Evolutionary conservation across 1,284 basidiomycete species (phyloP).

Genomic region (Kalmanozyma brasiliensis): DNA sequence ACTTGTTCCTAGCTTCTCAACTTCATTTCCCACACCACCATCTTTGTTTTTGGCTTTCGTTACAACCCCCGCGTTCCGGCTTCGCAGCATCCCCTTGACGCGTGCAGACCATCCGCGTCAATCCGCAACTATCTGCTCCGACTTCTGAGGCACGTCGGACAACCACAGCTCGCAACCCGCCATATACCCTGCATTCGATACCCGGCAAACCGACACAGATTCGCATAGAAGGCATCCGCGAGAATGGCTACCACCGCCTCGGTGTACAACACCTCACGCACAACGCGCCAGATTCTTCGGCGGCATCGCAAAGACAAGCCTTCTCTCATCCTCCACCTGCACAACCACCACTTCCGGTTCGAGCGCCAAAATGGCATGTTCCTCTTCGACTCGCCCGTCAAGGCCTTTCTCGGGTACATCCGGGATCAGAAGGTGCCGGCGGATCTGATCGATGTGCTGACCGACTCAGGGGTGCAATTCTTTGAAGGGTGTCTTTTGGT

Average conservation of each 20-base stretch:
- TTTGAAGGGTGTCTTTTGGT: slow-evolving; percentile 65
- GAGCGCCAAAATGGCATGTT: slow-evolving; percentile 65
- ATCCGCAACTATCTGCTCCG: no score
- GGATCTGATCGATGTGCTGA: slow-evolving; percentile 62
- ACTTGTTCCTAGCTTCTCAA: neutral
- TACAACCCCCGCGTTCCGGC: neutral
- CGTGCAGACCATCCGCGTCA: no score
- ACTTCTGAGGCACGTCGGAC: no score
- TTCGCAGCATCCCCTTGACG: no score
- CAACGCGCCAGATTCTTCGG: slow-evolving; percentile 62
- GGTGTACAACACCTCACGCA: slow-evolving; percentile 64
- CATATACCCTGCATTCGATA: neutral
- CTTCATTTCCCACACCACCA: neutral
- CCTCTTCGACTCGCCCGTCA: slow-evolving; percentile 62
- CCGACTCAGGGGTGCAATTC: slow-evolving; percentile 58
- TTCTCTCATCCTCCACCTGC: slow-evolving; percentile 61
- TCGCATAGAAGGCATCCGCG: no score
- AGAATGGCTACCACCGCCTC: slow-evolving; percentile 65
- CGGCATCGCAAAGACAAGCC: slow-evolving; percentile 63
- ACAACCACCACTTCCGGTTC: slow-evolving; percentile 62
- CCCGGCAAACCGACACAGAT: neutral
- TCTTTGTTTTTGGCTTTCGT: neutral
- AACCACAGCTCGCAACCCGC: no score
- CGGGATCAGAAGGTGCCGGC: slow-evolving; percentile 61
- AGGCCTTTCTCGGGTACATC: slow-evolving; percentile 58